Evolutionary conservation across 345 rosid species (phyloP), one percentile per base, ranked within the genome.

Genomic region (Euphorbia tirucalli): DNA sequence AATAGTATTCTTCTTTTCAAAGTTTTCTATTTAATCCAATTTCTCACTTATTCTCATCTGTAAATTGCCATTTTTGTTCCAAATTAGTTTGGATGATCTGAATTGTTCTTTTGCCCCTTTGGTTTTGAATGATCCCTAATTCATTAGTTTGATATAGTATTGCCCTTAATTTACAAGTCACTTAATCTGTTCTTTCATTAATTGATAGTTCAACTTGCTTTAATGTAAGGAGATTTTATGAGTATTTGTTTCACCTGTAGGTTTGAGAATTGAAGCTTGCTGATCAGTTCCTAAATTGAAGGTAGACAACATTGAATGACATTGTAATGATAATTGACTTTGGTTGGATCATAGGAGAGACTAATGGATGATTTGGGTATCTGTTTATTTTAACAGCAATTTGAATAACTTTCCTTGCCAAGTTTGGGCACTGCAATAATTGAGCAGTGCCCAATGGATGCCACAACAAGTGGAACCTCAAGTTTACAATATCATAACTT

Each of bases 391-490:
- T 15, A 9, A 57, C 83, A 78, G 85, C 4, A 44, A 61, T 73
- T 79, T 75, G 71, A 61, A 71, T 69, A 81, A 57, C 75, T 71
- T 70, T 63, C 32, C 71, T 78, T 79, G 72, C 65, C 66, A 78
- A 74, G 50, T 55, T 72, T 73, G 74, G 80, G 88, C 89, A 84
- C 89, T 92, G 89, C 87, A 82, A 81, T 74, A 52, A 3, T 46
- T 54, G 75, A 75, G 89, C 89, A 75, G 87, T 90, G 97, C 87
- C 87, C 76, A 93, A 35, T 93, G 98, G 99, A 96, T 75, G 87
- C 98, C 83, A 87, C 94, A 25, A 75, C 90, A 3, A 90, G 98
- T 63, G 88, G 85, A 81, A 85, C 91, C 58, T 86, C 96, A 11
- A 66, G 83, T 31, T 61, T 90, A 67, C 90, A 86, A 81, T 88